Evolutionary conservation across 2,329 filamentous ascomycete genomes (phyloP), one percentile per base, ranked within the genome.

Genomic region (Teratosphaeria pseudoeucalypti): DNA sequence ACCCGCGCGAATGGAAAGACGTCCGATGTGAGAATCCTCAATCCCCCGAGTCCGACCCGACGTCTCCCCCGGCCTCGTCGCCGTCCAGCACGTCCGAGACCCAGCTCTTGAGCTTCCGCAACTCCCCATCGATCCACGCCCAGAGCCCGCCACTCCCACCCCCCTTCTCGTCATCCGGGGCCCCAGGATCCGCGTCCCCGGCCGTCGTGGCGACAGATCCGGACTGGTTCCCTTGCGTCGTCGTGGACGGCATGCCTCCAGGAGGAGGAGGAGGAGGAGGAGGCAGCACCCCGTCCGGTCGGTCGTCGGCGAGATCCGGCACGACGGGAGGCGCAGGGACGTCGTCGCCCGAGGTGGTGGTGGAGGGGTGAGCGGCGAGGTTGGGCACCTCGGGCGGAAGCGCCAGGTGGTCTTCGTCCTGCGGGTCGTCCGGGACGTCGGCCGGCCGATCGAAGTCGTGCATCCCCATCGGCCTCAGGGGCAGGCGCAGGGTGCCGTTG

Each of bases 401-500:
- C 1, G 54, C 57, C 4, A 60, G 32, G 16, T 27, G 37, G 2
- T 37, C 34, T 57, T 59, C 58, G 43, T 63, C 57, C 32, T 65
- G 57, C n/a, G 47, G 32, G 23, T 60, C 61, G 37, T 56, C 55
- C 6, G 57, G 57, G n/a, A 57, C 34, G 14, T 57, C 56, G 6
- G 52, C 52, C 10, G n/a, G 26, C 32, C 16, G 47, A 54, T 54
- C 53, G 19, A 59, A 60, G 16, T 67, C 65, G 62, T 92, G 88
- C 1, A 83, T 70, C 4, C 87, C 87, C 12, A 84, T 70, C 0
- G 85, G 78, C 60, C 79, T 80, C 27, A 92, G 75, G 0, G 89
- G 89, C 12, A 92, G 79, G 11, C 86, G 81, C 6, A 96, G 76
- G 0, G 91, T 96, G 56, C 92, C 92, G 70, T 97, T 97, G 72